Percentiles rank a stretch among this genome's conserved stretches.
These are phyloP conservation scores for Diatrype stigma DNA, from an alignment of 2,329 filamentous ascomycete species.

Conservation along the genomic window DNA sequence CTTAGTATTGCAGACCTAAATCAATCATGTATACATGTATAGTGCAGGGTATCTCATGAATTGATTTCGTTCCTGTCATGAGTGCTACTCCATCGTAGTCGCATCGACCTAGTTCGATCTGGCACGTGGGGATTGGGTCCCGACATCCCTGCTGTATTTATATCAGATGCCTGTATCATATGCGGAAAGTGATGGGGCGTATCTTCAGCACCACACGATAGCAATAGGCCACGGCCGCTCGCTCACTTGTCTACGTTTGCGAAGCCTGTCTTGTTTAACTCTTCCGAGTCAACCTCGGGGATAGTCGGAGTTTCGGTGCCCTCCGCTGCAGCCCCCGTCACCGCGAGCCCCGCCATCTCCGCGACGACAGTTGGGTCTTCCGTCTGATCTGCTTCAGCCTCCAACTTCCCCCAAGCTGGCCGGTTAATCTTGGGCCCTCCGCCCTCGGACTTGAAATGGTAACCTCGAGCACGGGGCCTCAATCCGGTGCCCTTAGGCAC, in stretches of 20 bases:
- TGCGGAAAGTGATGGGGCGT: too few relatives aligned
- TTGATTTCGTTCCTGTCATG: not conserved
- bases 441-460: conserved; percentile 71
- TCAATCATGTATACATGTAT: too few relatives aligned
- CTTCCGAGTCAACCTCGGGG: conserved; percentile 42
- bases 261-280: conserved; percentile 54
- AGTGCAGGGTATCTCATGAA: too few relatives aligned
- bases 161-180: too few relatives aligned
- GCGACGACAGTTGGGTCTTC: conserved; percentile 36
- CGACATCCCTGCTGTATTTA: too few relatives aligned
- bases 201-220: too few relatives aligned
- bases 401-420: conserved; percentile 59
- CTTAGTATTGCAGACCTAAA: too few relatives aligned
- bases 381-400: conserved; percentile 7
- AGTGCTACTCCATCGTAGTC: not conserved
- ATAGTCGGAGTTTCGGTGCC: conserved; percentile 46
- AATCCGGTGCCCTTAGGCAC: conserved; percentile 72
- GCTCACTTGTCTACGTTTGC: conserved; percentile 37
- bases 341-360: conserved; percentile 39
- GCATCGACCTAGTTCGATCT: not conserved
- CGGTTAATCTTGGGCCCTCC: conserved; percentile 64
- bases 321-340: conserved; percentile 28
- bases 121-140: not conserved
- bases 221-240: not conserved
- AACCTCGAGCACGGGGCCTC: conserved; percentile 75